Conservation (phyloP, 2,329 filamentous ascomycete genomes). For the Penicillium decumbens region DNA sequence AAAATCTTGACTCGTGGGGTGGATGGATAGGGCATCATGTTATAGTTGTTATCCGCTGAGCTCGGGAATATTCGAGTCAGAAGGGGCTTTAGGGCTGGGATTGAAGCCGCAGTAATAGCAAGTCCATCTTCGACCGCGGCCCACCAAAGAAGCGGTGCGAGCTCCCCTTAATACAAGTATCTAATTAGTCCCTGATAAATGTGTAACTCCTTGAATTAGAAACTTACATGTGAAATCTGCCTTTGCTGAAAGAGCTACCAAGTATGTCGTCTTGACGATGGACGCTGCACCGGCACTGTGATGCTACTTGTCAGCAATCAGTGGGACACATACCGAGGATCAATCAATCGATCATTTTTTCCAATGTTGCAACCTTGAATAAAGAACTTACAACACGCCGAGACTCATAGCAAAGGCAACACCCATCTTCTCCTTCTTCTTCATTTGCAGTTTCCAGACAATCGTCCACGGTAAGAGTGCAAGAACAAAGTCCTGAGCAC, state of each 20-base stretch:
- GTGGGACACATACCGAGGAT: background rate
- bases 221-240: slow-evolving; percentile 22
- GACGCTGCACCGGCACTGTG: slow-evolving; percentile 19
- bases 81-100: slow-evolving; percentile 29
- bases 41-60: slow-evolving; percentile 8
- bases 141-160: slow-evolving; percentile 24
- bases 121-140: slow-evolving; percentile 28
- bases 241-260: slow-evolving; percentile 19
- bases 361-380: background rate
- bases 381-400: slow-evolving; percentile 27
- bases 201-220: background rate
- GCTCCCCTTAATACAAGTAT: slow-evolving; percentile 9
- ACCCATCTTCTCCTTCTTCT: slow-evolving; percentile 36
- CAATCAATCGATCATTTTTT: background rate
- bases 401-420: slow-evolving; percentile 39
- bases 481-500: slow-evolving; percentile 34
- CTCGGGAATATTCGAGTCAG: slow-evolving; percentile 15
- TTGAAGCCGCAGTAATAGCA: slow-evolving; percentile 28
- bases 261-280: slow-evolving; percentile 22
- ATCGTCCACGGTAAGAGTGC: slow-evolving; percentile 38
- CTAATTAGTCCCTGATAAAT: background rate
- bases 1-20: slow-evolving; percentile 4
- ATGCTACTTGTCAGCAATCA: background rate
- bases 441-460: slow-evolving; percentile 35
- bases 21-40: slow-evolving; percentile 14